Conservation (phyloP, 1,139 yeast species). For the Yamadazyma oceani region DNA sequence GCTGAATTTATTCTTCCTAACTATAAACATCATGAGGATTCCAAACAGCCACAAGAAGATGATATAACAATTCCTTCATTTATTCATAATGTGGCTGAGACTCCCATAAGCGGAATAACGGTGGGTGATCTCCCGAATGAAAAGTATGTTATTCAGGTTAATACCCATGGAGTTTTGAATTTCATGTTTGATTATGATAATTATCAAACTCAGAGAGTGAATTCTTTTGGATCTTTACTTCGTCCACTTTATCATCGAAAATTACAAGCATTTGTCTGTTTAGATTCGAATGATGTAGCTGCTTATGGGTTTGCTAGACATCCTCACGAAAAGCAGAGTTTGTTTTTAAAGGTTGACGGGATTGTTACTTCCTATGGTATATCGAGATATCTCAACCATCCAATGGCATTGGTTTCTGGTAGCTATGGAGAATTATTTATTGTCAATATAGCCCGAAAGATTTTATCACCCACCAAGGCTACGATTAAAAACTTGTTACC, state of each 20-base stretch:
- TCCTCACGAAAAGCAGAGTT: slow-evolving; percentile 37
- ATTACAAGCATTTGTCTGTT: slow-evolving; percentile 25
- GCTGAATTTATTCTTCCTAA: slow-evolving; percentile 56
- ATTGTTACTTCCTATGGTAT: slow-evolving; percentile 27
- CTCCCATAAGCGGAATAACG: slow-evolving; percentile 48
- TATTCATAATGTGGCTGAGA: slow-evolving; percentile 45
- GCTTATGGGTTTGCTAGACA: slow-evolving; percentile 31
- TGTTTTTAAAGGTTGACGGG: slow-evolving; percentile 32
- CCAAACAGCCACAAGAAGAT: slow-evolving; percentile 7
- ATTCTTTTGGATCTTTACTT: slow-evolving; percentile 21
- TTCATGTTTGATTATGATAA: slow-evolving; percentile 42
- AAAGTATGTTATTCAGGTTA: slow-evolving; percentile 38
- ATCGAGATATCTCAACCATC: slow-evolving; percentile 51
- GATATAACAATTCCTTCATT: slow-evolving; percentile 46
- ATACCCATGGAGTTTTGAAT: slow-evolving; percentile 51
- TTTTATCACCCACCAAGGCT: slow-evolving; percentile 33
- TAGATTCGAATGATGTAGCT: slow-evolving; percentile 30
- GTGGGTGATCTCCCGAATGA: slow-evolving; percentile 30
- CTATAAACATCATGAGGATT: slow-evolving; percentile 1
- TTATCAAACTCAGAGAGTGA: slow-evolving; percentile 34
- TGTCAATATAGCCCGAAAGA: slow-evolving; percentile 38
- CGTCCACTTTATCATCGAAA: slow-evolving; percentile 30
- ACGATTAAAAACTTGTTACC: slow-evolving; percentile 33
- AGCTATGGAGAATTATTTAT: slow-evolving; percentile 55
- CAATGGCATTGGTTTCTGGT: slow-evolving; percentile 60